Base-by-base conservation (phyloP, 2,329 filamentous ascomycete species). In the Pestalotiopsis sp. region DNA sequence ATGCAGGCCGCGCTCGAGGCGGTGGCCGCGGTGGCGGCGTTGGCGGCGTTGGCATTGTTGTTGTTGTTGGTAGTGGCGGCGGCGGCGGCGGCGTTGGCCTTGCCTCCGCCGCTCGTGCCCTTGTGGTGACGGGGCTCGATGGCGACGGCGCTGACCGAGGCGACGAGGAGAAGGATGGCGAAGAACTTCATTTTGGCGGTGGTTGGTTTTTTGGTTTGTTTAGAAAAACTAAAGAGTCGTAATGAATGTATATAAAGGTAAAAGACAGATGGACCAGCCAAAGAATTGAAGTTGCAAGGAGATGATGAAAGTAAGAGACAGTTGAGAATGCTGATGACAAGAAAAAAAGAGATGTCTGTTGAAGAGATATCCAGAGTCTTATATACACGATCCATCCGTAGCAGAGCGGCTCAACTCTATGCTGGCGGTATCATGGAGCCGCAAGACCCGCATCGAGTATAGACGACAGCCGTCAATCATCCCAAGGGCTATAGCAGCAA, bases 181-280 rank as follows among this genome's bases (percentile, higher is more conserved):
- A 66, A 48, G 58, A 68, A 63, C 67, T 68, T 68, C 67, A 68
- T 68, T 26, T 68, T 68, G 30, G 14, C 26, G 65, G 65, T 66
- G 65, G 57, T 66, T 52, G 30, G 7, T 7, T 52, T 14, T 17
- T 17, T 52, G 44, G 44, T 52, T 14, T 44, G 44, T 22, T 64
- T 30, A 30, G 35, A 11, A 39, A 38, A 10, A 13, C n/a, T 35
- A 17, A 20, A 35, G 20, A 44, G 24, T 48, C 20, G 38, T 60
- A 35, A 17, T 44, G 24, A 55, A 56, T 56, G 20, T 65, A 65
- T 65, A 65, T 11, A n/a, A 56, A 22, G 48, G 56, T 17, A 65
- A 65, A 64, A 56, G 35, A n/a, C 22, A 38, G 30, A 66, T 66
- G 64, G 64, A 55, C 64, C 64, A 66, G 64, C 64, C 64, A 59